Evolutionary conservation across 1,139 yeast genomes (phyloP).

Genomic region (Pichia sp.): DNA sequence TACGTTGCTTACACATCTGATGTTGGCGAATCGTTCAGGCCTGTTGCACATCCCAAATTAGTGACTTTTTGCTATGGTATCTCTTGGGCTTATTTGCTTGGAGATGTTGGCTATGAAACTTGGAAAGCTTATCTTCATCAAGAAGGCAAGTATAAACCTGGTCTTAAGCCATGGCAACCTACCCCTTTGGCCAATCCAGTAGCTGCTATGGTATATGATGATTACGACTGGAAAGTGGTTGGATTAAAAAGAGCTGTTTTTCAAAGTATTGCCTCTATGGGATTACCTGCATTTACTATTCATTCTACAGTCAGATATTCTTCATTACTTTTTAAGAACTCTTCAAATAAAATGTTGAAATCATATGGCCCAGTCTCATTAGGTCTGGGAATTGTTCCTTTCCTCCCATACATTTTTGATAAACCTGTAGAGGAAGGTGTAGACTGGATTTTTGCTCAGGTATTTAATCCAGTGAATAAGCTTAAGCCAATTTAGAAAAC

Average conservation of each 20-base stretch:
- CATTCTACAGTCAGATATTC: constrained; percentile 67
- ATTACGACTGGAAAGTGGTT: constrained; percentile 56
- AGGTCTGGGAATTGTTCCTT: constrained; percentile 74
- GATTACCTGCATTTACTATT: constrained; percentile 79
- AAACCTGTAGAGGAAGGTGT: constrained; percentile 74
- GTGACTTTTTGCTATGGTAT: constrained; percentile 66
- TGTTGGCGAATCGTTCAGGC: constrained; percentile 85
- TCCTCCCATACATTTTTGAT: constrained; percentile 72
- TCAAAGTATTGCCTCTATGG: constrained; percentile 82
- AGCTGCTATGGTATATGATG: constrained; percentile 37
- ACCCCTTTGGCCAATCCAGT: constrained; percentile 38
- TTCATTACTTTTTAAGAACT: constrained; percentile 9
- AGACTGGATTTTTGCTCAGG: constrained; percentile 50
- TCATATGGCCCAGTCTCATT: constrained; percentile 62
- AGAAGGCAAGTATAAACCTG: constrained; percentile 60
- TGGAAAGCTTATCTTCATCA: constrained; percentile 69
- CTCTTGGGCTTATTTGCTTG: constrained; percentile 71
- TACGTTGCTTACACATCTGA: constrained; percentile 86
- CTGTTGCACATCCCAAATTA: constrained; percentile 65
- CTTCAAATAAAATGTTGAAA: constrained; percentile 1
- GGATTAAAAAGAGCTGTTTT: constrained; percentile 68
- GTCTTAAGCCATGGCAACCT: constrained; percentile 64
- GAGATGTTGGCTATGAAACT: constrained; percentile 72
- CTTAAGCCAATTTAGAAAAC: no score
- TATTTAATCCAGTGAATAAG: not conserved